Base-by-base conservation (phyloP, 1,284 basidiomycete species). In the Apiotrichum mycotoxinovorans region DNA sequence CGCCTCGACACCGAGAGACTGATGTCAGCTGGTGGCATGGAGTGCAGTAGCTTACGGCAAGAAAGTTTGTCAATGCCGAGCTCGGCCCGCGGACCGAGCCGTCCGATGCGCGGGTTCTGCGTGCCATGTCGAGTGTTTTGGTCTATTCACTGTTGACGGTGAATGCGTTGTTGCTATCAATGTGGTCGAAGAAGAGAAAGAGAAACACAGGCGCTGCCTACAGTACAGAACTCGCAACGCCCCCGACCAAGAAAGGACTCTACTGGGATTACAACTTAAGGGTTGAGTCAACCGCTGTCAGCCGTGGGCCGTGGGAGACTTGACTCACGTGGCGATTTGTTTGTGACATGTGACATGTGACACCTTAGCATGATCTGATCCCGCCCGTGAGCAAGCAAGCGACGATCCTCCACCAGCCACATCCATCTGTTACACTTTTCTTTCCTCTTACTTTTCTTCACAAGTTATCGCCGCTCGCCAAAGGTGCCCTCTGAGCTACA, bases 41-140 rank as follows among this genome's bases (percentile, higher is more conserved):
- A 11, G 34, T 4, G 2, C 8, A 15, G 4, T 25, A 23, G 79
- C 84, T 58, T 62, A 91, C 92, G 65, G 85, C 84, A 20, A 98
- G 81, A 72, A 93, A 97, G 63, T 92, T 90, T 26, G 94, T 96
- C 14, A 98, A 78, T 0, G 94, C 94, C 45, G 91, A 94, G 0
- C 89, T 86, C 0, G 94, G 93, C 0, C 94, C 94, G 20, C 88
- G 83, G 42, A 96, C 86, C 2, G 70, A 48, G 34, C 58, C 72
- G 57, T 50, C 47, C 5, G 4, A 18, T 15, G 23, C 18, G 12
- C 54, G 42, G 15, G n/a, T 15, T 7, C 49, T 43, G 23, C 47
- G 54, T n/a, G 50, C 22, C 55, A 56, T 56, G 26, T 25, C 8
- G 42, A 23, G 17, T 3, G 18, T 12, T n/a, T 10, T 15, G 34